Percentiles rank a stretch among this genome's conserved stretches.
Conservation (phyloP, 2,329 filamentous ascomycete genomes). For the Aspergillaceae sp. region DNA sequence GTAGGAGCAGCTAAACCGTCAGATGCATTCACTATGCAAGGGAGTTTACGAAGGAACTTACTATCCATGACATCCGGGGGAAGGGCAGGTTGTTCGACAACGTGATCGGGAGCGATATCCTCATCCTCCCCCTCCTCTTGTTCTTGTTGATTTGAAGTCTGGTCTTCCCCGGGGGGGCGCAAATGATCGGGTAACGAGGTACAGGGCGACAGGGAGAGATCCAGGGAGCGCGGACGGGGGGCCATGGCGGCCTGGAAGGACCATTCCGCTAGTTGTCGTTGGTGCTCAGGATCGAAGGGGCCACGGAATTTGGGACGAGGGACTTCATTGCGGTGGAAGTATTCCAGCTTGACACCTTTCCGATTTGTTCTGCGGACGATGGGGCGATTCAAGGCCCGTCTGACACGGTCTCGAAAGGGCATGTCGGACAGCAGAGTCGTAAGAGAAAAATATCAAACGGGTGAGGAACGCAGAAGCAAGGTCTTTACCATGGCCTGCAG, state of each 20-base stretch:
- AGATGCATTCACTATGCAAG: slow-evolving; percentile 1
- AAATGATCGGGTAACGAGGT: slow-evolving; percentile 20
- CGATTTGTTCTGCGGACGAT: slow-evolving; percentile 13
- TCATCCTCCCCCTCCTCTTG: slow-evolving; percentile 9
- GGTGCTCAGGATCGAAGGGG: slow-evolving; percentile 39
- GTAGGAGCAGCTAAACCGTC: slow-evolving; percentile 13
- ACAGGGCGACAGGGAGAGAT: slow-evolving; percentile 32
- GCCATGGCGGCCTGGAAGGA: slow-evolving; percentile 32
- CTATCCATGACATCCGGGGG: slow-evolving; percentile 8
- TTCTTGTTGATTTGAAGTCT: background rate
- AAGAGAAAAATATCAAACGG: background rate
- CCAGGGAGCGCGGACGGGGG: slow-evolving; percentile 27
- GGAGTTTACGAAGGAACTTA: slow-evolving; percentile 8
- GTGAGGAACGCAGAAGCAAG: slow-evolving; percentile 3
- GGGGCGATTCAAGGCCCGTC: slow-evolving; percentile 27
- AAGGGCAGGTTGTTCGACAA: slow-evolving; percentile 8
- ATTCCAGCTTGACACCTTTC: slow-evolving; percentile 37
- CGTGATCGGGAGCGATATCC: slow-evolving; percentile 10
- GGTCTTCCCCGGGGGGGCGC: slow-evolving; percentile 9
- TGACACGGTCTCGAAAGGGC: slow-evolving; percentile 32
- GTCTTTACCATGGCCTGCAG: slow-evolving; percentile 22
- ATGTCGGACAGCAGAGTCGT: slow-evolving; percentile 17
- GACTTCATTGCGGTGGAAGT: slow-evolving; percentile 41
- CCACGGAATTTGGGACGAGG: slow-evolving; percentile 43
- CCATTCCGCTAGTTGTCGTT: slow-evolving; percentile 37